Conservation (phyloP, 345 rosid species). For the Brassica nigra region DNA sequence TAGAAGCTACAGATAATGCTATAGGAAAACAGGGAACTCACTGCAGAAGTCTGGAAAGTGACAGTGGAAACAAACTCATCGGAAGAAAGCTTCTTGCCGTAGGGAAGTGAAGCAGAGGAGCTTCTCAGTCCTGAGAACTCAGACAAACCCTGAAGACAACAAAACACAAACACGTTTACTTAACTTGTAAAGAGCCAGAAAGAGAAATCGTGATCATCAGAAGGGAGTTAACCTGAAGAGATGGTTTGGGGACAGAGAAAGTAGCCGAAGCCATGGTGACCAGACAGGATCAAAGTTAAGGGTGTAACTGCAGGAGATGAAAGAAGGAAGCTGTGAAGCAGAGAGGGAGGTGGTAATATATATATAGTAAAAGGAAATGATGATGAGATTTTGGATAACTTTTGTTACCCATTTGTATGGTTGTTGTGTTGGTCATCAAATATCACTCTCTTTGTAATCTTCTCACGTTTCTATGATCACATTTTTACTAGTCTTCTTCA, state of each 20-base stretch:
- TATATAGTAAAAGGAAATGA: conserved; percentile 19
- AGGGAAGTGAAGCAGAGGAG: conserved; percentile 64
- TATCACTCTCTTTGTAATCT: conserved; percentile 13
- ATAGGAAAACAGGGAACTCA: conserved; percentile 44
- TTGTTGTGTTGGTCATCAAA: conserved; percentile 7
- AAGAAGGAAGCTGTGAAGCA: conserved; percentile 1
- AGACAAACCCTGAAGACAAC: conserved; percentile 56
- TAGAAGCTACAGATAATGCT: background rate
- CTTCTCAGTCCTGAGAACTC: conserved; percentile 76
- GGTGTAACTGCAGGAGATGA: conserved; percentile 27
- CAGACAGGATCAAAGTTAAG: conserved; percentile 9
- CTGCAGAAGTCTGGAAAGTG: conserved; percentile 78
- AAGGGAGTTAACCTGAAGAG: conserved; percentile 62
- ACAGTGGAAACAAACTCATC: conserved; percentile 68
- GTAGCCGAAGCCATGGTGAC: conserved; percentile 2
- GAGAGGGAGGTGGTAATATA: conserved; percentile 2
- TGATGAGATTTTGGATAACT: conserved; percentile 73
- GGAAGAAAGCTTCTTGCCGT: conserved; percentile 56
- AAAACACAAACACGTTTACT: conserved; percentile 29
- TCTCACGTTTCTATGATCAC: conserved; percentile 29
- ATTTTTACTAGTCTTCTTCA: background rate
- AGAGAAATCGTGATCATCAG: background rate
- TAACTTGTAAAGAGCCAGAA: background rate
- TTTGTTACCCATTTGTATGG: conserved; percentile 39
- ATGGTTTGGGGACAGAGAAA: conserved; percentile 63